Percentiles rank a stretch among this genome's conserved stretches.
These are phyloP conservation scores for Clitopilus passeckerianus DNA, from an alignment of 768 basidiomycete species.

Conservation along the genomic window DNA sequence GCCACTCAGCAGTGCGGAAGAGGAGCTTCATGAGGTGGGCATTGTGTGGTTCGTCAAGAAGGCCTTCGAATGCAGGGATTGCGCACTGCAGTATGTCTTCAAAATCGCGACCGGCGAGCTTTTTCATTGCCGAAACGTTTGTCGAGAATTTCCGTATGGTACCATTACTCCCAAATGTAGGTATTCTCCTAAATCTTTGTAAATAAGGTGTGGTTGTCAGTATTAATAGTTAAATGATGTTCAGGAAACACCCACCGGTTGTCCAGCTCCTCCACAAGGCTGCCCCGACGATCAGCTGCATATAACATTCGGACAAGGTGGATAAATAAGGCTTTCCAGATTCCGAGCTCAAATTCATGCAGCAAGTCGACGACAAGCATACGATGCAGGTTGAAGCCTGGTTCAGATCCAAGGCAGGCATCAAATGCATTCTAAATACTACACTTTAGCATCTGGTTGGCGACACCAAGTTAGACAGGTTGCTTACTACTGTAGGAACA, in stretches of 20 bases:
- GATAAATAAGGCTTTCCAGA: slow-evolving; percentile 30
- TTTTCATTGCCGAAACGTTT: slow-evolving; percentile 16
- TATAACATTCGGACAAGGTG: slow-evolving; percentile 30
- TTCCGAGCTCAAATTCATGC: slow-evolving; percentile 35
- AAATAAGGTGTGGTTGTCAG: not conserved
- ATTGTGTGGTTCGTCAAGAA: slow-evolving; percentile 22
- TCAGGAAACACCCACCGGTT: slow-evolving; percentile 16
- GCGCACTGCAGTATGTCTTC: slow-evolving; percentile 24
- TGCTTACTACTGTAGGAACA: slow-evolving; percentile 24
- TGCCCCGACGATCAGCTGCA: slow-evolving; percentile 12
- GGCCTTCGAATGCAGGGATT: slow-evolving; percentile 27
- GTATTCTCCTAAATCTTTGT: slow-evolving; percentile 1
- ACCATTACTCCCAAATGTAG: slow-evolving; percentile 1
- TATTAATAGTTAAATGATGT: not conserved
- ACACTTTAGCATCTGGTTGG: not conserved
- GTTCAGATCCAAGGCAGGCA: slow-evolving; percentile 12
- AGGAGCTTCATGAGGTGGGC: slow-evolving; percentile 13
- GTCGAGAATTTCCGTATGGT: slow-evolving; percentile 13
- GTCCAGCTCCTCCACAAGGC: slow-evolving; percentile 21
- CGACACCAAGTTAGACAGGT: slow-evolving; percentile 4
- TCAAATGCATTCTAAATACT: slow-evolving; percentile 18
- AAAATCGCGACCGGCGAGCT: slow-evolving; percentile 16
- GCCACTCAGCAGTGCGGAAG: slow-evolving; percentile 27
- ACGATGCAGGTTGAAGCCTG: slow-evolving; percentile 16
- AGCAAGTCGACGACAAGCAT: slow-evolving; percentile 29